Evolutionary conservation across 441 rosid genomes (phyloP), one percentile per base, ranked within the genome.

Genomic region (Populus hybrid): DNA sequence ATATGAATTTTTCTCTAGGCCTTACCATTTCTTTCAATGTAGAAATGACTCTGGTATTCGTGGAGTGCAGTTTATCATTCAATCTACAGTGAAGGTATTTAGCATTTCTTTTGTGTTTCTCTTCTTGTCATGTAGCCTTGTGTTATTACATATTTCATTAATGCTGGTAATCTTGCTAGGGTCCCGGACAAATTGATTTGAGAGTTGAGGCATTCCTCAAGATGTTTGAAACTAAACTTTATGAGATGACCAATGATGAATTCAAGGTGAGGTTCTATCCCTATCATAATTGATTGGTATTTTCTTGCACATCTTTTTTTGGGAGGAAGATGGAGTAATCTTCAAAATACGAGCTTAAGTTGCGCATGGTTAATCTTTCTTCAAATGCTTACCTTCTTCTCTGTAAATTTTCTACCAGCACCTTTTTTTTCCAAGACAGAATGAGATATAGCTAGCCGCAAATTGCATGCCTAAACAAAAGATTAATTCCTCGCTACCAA

Each of bases 191-290:
- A 32, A 87, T 94, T 77, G 98, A 95, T 92, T 78, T 77, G 57
- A 89, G 99, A 84, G 93, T 90, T 0, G 87, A 95, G 87, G 88
- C 87, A 66, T 91, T 93, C 78, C 97, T 95, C 82, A 87, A 89
- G 75, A 83, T 86, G 82, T 87, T 89, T 71, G 97, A 91, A 87
- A 85, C 74, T 82, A 84, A 87, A 83, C 89, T 95, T 34, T 78
- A 84, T 78, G 90, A 87, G 84, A 89, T 95, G 86, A 86, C 90
- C 16, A 75, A 78, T 77, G 97, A 91, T 59, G 93, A 94, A 84
- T 95, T 93, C 83, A 87, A 90, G 97, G 99, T 93, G 84, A 81
- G 83, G 71, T 57, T n/a, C 23, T 26, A 65, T n/a, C 14, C 23
- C 16, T 21, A 24, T 10, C 30, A 24, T 28, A 63, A 63, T 63